These are phyloP conservation scores for Didymella keratinophila DNA, from an alignment of 2,329 filamentous ascomycete genomes.

Conservation along the genomic window DNA sequence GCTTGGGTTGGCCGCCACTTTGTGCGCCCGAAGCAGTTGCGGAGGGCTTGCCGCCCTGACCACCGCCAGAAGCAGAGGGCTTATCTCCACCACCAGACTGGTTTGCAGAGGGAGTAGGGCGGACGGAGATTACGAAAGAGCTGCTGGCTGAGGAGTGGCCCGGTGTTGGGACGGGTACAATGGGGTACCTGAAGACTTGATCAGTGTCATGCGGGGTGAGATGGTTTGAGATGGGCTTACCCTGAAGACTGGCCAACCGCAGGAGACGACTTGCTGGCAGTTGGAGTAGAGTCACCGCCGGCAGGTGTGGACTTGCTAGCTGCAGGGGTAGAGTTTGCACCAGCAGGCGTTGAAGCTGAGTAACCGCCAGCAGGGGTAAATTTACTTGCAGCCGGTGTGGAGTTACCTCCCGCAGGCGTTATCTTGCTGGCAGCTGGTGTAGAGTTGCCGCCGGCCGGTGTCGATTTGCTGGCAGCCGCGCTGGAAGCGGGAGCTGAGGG, in stretches of 20 bases:
- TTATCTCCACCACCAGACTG: neutral
- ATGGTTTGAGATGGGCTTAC: neutral
- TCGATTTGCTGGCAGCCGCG: neutral
- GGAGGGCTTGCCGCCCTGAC: neutral
- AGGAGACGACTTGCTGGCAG: neutral
- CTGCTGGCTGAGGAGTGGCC: slow-evolving; percentile 1
- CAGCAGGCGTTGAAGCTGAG: no score
- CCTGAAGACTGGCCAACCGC: neutral
- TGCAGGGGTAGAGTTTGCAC: no score
- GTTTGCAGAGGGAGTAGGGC: slow-evolving; percentile 16
- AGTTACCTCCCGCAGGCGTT: neutral
- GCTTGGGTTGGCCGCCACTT: no score
- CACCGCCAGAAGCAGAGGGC: neutral
- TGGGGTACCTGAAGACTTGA: neutral
- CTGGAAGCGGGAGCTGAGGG: neutral
- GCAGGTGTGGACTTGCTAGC: no score
- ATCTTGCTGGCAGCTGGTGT: neutral
- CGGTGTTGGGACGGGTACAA: neutral
- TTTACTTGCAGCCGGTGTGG: neutral
- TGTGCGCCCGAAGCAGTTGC: neutral
- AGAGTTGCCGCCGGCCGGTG: neutral
- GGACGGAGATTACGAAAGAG: slow-evolving; percentile 23
- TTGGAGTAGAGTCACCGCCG: neutral
- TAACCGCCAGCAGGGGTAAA: no score
- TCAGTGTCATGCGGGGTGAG: neutral